A percentile compares a stretch with the other conserved stretches of the same genome.
Conservation (phyloP, 2,329 filamentous ascomycete genomes). For the Aspergillus ibericus region DNA sequence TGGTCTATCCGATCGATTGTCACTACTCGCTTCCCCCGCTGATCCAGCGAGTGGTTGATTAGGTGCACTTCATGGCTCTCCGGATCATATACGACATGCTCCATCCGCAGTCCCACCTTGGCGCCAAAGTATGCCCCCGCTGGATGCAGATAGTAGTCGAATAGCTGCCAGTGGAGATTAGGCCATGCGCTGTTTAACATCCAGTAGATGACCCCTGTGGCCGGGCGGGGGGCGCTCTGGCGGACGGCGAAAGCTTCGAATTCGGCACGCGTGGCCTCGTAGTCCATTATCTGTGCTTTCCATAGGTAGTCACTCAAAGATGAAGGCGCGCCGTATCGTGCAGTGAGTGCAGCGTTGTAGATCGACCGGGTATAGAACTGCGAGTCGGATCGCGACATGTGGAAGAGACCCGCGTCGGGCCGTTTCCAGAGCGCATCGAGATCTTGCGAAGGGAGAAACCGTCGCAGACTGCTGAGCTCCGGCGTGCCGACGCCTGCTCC, state of each 20-base stretch:
- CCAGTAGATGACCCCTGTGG: constrained; percentile 66
- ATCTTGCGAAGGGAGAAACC: constrained; percentile 55
- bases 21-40: constrained; percentile 44
- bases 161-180: constrained; percentile 64
- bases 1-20: constrained; percentile 52
- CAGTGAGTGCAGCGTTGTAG: constrained; percentile 58
- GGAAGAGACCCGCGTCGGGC: constrained; percentile 52
- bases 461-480: constrained; percentile 53
- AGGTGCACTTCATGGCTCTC: constrained; percentile 48
- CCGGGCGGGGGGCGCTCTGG: constrained; percentile 53
- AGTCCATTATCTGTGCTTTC: constrained; percentile 64
- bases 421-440: constrained; percentile 57
- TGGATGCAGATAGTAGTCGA: constrained; percentile 62
- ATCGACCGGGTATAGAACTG: constrained; percentile 58
- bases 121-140: constrained; percentile 61
- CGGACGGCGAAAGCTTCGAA: constrained; percentile 58
- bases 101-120: constrained; percentile 52
- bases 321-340: constrained; percentile 53
- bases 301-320: constrained; percentile 59
- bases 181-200: constrained; percentile 68
- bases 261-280: constrained; percentile 61
- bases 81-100: constrained; percentile 61
- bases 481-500: constrained; percentile 64
- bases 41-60: constrained; percentile 55
- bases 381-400: constrained; percentile 60